Evolutionary conservation across 1,284 basidiomycete species (phyloP).

Genomic region (Apiotrichum siamense): DNA sequence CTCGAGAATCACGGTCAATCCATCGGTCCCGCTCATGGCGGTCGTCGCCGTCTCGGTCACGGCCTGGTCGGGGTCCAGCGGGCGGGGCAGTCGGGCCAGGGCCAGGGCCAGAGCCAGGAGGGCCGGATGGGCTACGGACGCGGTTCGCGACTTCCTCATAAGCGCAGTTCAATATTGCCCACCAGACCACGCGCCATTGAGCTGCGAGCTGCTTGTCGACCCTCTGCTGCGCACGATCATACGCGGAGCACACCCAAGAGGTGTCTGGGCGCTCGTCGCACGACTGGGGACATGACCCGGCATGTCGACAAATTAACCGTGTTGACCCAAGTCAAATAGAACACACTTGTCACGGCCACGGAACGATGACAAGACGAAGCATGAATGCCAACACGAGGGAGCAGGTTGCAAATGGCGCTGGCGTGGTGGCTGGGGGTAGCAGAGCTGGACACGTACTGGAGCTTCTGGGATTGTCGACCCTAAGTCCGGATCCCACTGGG

Average conservation of each 20-base stretch:
- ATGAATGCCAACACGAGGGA: too few relatives aligned
- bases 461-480: background rate
- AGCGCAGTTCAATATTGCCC: background rate
- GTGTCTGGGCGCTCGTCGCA: too few relatives aligned
- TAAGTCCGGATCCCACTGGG: background rate
- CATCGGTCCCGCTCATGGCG: background rate
- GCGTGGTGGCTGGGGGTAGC: background rate
- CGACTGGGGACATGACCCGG: too few relatives aligned
- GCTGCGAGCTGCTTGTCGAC: too few relatives aligned
- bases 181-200: background rate
- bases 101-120: too few relatives aligned
- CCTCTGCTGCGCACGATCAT: too few relatives aligned
- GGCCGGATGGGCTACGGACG: background rate
- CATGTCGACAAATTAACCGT: too few relatives aligned
- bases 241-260: too few relatives aligned
- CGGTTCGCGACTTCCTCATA: slow-evolving; percentile 1
- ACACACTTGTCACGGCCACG: background rate
- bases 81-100: too few relatives aligned
- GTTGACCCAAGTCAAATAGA: too few relatives aligned
- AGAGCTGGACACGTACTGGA: slow-evolving; percentile 3
- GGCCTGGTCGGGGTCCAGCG: background rate
- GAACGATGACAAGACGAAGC: background rate
- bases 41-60: background rate
- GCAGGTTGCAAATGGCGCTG: too few relatives aligned
- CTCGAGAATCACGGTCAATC: background rate